Conservation (phyloP, 345 rosid genomes). For the Gossypium arboreum region DNA sequence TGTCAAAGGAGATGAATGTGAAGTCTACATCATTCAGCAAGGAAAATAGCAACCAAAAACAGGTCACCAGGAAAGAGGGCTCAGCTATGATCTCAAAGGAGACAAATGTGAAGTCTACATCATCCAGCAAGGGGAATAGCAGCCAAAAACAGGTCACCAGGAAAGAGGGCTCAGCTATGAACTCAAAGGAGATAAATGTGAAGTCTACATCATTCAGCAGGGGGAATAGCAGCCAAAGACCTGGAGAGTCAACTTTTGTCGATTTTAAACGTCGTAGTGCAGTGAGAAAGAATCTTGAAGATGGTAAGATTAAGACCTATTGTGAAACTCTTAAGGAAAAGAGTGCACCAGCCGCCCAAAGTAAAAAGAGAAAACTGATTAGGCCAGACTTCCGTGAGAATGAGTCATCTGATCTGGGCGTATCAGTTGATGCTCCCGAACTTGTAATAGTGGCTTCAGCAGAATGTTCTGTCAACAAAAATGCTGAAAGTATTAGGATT, state of each 20-base stretch:
- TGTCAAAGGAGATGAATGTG: slow-evolving; percentile 23
- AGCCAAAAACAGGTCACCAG: slow-evolving; percentile 11
- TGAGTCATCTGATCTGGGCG: slow-evolving; percentile 10
- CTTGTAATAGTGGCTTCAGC: not conserved
- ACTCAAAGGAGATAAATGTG: slow-evolving; percentile 21
- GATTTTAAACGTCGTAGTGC: slow-evolving; percentile 55
- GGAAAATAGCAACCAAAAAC: slow-evolving; percentile 20
- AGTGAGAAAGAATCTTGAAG: slow-evolving; percentile 19
- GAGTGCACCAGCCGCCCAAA: slow-evolving; percentile 11
- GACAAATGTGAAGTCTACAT: slow-evolving; percentile 11
- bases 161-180: not conserved
- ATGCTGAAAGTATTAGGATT: slow-evolving; percentile 1
- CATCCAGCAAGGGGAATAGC: slow-evolving; percentile 16
- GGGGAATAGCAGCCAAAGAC: slow-evolving; percentile 17
- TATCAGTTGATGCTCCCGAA: not conserved
- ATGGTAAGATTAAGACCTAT: slow-evolving; percentile 13
- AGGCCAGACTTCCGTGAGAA: slow-evolving; percentile 43
- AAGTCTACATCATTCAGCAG: slow-evolving; percentile 15
- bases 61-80: not conserved
- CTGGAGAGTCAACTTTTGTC: slow-evolving; percentile 31
- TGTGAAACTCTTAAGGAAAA: slow-evolving; percentile 4
- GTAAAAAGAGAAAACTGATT: slow-evolving; percentile 48
- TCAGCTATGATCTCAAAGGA: slow-evolving; percentile 21
- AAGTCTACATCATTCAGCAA: slow-evolving; percentile 17
- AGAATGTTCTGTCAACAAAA: slow-evolving; percentile 8